Base-by-base conservation (phyloP, 2,329 filamentous ascomycete genomes). In the Fusarium chuoi region DNA sequence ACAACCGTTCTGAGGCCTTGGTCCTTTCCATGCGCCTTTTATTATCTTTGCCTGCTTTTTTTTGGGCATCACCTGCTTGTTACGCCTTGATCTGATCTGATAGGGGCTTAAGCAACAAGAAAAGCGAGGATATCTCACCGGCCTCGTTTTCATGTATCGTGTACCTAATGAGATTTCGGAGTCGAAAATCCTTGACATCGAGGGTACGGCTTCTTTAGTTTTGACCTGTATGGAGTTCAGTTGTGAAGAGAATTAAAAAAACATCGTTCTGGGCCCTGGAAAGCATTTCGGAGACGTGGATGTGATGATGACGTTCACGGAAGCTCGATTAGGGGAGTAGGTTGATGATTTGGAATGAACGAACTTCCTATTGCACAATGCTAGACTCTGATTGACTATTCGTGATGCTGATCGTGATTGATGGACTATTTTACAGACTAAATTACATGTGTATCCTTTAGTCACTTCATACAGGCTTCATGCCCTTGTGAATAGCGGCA, bases 401-500 rank as follows among this genome's bases (percentile, higher is more conserved):
- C 51, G 55, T 64, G 61, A 73, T 56, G 42, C 62, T 59, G 54
- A 48, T 52, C 71, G 51, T 71, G 54, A 74, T 54, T 44, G 59
- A 48, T 59, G 46, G 41, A 51, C 41, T 51, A 65, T 68, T 72
- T 59, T 72, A 72, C 67, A 71, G 45, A 68, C 62, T 76, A 73
- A 65, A 71, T 69, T 78, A 77, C 75, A 79, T 58, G 55, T 70
- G 62, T 51, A 45, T 69, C 61, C n/a, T 51, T 64, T 28, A 38
- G 38, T 41, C 33, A 44, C 24, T 49, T 76, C 70, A 83, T 55
- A 89, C 69, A 11, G 90, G 95, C 87, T 99, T 99, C 79, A 99
- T 92, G 14, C 96, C 96, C 87, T 95, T 98, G 81, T 99, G 97
- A 74, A 99, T 97, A 60, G 95, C 95, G 9, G 96, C 96, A 81